Evolutionary conservation across 257 asterid species (phyloP).

Genomic region (Solanum phureja): DNA sequence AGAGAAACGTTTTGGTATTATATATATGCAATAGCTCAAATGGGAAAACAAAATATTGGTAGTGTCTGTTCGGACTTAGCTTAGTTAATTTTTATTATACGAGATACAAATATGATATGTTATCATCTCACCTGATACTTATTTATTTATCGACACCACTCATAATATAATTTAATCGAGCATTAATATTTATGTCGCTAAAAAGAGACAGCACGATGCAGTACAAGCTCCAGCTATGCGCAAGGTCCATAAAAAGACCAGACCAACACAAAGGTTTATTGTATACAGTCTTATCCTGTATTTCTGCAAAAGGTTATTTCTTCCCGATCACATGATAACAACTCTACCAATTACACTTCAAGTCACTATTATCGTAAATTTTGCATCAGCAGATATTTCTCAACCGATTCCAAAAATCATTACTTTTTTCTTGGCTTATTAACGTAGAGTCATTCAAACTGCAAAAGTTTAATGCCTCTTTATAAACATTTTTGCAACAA

Average conservation of each 20-base stretch:
- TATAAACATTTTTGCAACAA: background rate
- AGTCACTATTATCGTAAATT: background rate
- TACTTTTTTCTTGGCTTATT: background rate
- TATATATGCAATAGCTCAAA: background rate
- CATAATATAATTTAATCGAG: background rate
- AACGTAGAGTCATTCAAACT: background rate
- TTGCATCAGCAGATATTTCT: background rate
- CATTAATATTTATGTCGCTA: background rate
- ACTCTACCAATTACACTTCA: background rate
- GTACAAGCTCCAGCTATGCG: background rate
- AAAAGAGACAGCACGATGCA: background rate
- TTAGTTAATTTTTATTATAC: background rate
- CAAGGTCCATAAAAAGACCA: too few species aligned
- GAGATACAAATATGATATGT: background rate
- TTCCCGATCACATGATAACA: background rate
- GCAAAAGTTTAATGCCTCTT: background rate
- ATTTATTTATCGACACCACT: background rate
- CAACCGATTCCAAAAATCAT: background rate
- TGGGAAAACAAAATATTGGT: background rate
- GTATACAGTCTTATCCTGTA: too few species aligned
- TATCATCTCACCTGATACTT: background rate
- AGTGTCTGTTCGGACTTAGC: background rate
- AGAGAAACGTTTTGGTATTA: background rate
- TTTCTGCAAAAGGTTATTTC: background rate
- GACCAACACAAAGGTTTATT: background rate